These are phyloP conservation scores for Starmerella sp. DNA, from an alignment of 805 yeast species.

Conservation along the genomic window DNA sequence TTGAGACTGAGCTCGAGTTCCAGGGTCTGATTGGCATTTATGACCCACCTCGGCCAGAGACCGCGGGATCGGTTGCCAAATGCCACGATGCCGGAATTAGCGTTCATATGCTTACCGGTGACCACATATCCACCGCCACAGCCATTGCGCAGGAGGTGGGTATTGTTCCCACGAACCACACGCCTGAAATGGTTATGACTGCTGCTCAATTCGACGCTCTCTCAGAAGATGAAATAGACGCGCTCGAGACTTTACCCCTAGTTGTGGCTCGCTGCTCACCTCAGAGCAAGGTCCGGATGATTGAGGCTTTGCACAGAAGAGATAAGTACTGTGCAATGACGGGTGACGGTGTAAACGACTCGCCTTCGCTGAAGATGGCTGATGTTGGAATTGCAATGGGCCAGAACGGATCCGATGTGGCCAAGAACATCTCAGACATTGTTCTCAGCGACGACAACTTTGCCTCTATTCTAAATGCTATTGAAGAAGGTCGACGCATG, in stretches of 20 bases:
- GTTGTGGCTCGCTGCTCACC: conserved; percentile 81
- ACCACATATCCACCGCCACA: conserved; percentile 64
- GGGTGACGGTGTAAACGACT: conserved; percentile 75
- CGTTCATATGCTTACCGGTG: conserved; percentile 76
- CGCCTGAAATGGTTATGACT: conserved; percentile 58
- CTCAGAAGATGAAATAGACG: conserved; percentile 48
- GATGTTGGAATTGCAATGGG: conserved; percentile 85
- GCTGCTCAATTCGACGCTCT: conserved; percentile 60
- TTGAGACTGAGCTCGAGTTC: conserved; percentile 47
- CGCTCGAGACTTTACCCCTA: conserved; percentile 53
- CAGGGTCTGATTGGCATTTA: conserved; percentile 66
- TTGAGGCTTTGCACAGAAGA: conserved; percentile 60
- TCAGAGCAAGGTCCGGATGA: conserved; percentile 68
- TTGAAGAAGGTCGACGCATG: conserved; percentile 75
- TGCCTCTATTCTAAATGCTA: conserved; percentile 65
- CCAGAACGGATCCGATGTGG: conserved; percentile 68
- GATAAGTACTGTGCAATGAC: conserved; percentile 65
- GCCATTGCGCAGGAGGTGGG: conserved; percentile 79
- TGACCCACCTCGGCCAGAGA: conserved; percentile 68
- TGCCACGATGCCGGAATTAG: conserved; percentile 69
- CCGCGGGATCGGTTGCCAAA: conserved; percentile 49
- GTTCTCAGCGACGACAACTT: conserved; percentile 67
- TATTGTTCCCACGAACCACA: conserved; percentile 49
- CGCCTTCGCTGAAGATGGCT: conserved; percentile 63
- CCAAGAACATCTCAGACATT: conserved; percentile 73